phyloP scores from a whole-genome alignment of 441 rosid species.

The Mallotus repandus region DNA sequence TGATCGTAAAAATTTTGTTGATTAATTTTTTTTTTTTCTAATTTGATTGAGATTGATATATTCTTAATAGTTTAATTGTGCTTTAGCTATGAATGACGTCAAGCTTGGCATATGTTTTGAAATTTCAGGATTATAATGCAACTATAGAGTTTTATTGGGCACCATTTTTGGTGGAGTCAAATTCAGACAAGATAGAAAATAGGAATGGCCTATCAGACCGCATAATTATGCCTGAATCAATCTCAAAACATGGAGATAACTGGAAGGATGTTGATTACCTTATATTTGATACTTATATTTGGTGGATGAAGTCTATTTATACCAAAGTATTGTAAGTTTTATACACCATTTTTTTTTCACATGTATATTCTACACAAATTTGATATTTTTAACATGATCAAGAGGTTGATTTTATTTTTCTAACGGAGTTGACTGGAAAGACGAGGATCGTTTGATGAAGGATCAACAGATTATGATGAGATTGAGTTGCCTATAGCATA shows the following conservation, averaged over 20 bases:
- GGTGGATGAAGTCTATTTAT: constrained; percentile 82
- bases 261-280: constrained; percentile 76
- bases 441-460: constrained; percentile 66
- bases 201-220: constrained; percentile 66
- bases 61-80: no score
- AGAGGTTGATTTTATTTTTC: constrained; percentile 3
- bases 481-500: constrained; percentile 58
- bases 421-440: constrained; percentile 21
- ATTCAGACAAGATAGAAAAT: constrained; percentile 56
- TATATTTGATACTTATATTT: constrained; percentile 75
- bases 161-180: constrained; percentile 78
- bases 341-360: neutral
- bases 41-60: neutral
- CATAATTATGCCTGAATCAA: constrained; percentile 77
- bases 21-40: no score
- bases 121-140: constrained; percentile 65
- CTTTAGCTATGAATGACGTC: no score
- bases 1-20: no score
- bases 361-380: neutral
- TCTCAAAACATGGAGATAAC: constrained; percentile 56
- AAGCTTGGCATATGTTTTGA: neutral
- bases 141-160: constrained; percentile 92
- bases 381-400: neutral
- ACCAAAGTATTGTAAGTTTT: constrained; percentile 72
- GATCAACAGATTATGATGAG: constrained; percentile 62